Evolutionary conservation across 495 filamentous ascomycete genomes (phyloP).

Genomic region (Talaromyces borbonicus): DNA sequence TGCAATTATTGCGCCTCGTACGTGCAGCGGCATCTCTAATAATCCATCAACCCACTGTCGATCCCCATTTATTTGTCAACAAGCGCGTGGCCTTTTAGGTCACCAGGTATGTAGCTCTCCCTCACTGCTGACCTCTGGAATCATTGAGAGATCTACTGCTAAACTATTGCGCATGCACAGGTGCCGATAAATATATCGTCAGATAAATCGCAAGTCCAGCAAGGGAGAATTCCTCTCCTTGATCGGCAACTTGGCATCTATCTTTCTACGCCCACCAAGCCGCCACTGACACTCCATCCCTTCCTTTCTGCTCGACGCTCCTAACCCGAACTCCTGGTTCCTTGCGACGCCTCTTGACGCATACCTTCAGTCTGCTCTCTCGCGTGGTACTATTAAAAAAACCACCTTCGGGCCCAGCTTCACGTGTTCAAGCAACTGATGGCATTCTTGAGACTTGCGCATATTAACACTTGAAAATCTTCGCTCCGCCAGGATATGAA

Average conservation of each 20-base stretch:
- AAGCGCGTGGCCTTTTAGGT: no score
- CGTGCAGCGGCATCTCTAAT: no score
- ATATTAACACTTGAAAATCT: background rate
- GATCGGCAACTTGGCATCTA: background rate
- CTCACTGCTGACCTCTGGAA: no score
- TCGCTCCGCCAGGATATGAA: background rate
- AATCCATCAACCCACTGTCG: no score
- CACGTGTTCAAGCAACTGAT: conserved; percentile 1
- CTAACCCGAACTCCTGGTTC: background rate
- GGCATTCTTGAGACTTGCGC: background rate
- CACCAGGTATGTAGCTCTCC: no score
- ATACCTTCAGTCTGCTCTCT: background rate
- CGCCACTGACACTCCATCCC: conserved; percentile 4
- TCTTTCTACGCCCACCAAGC: conserved; percentile 7
- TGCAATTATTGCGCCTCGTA: no score
- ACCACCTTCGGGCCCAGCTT: background rate
- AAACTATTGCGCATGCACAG: background rate
- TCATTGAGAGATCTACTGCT: background rate
- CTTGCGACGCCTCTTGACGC: conserved; percentile 3
- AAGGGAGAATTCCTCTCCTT: background rate
- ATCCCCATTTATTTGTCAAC: no score
- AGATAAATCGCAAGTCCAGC: background rate
- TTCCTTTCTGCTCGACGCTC: background rate
- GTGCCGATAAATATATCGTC: background rate
- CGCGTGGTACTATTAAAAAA: conserved; percentile 2